Evolutionary conservation across 1,139 yeast species (phyloP).

Genomic region (Saccharomycopsis hybrid): DNA sequence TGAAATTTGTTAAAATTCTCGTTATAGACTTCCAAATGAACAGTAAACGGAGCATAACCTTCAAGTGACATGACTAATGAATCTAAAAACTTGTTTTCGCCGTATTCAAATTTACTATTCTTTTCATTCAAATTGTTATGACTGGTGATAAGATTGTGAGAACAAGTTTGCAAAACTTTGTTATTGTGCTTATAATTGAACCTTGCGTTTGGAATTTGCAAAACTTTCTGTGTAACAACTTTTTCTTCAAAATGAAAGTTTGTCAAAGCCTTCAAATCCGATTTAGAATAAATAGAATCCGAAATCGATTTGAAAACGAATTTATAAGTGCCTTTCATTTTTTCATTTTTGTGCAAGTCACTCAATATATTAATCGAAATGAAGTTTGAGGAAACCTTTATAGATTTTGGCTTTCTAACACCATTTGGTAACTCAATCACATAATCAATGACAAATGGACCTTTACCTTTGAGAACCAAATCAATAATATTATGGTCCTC

Average conservation of each 20-base stretch:
- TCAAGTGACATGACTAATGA: slow-evolving; percentile 48
- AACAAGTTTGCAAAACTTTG: slow-evolving; percentile 48
- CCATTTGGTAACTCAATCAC: slow-evolving; percentile 59
- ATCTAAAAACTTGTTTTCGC: slow-evolving; percentile 31
- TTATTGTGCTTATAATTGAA: slow-evolving; percentile 44
- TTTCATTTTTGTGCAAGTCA: slow-evolving; percentile 24
- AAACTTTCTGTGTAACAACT: slow-evolving; percentile 52
- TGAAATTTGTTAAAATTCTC: slow-evolving; percentile 45
- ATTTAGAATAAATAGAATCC: slow-evolving; percentile 58
- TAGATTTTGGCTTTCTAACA: slow-evolving; percentile 28
- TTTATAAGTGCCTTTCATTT: slow-evolving; percentile 48
- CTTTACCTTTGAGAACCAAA: slow-evolving; percentile 48
- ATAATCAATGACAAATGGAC: slow-evolving; percentile 72
- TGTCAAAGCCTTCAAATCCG: slow-evolving; percentile 30
- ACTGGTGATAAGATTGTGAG: slow-evolving; percentile 37
- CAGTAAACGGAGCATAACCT: slow-evolving; percentile 62
- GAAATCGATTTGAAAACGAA: slow-evolving; percentile 57
- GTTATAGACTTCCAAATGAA: slow-evolving; percentile 48
- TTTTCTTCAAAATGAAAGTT: slow-evolving; percentile 33
- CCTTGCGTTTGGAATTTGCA: slow-evolving; percentile 50
- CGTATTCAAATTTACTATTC: background rate
- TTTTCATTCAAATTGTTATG: background rate
- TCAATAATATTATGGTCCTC: slow-evolving; percentile 42
- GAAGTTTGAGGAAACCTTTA: slow-evolving; percentile 46
- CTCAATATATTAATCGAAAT: slow-evolving; percentile 39